Evolutionary conservation across 768 basidiomycete genomes (phyloP).

Genomic region (Pilatotrama ljubarskyi): DNA sequence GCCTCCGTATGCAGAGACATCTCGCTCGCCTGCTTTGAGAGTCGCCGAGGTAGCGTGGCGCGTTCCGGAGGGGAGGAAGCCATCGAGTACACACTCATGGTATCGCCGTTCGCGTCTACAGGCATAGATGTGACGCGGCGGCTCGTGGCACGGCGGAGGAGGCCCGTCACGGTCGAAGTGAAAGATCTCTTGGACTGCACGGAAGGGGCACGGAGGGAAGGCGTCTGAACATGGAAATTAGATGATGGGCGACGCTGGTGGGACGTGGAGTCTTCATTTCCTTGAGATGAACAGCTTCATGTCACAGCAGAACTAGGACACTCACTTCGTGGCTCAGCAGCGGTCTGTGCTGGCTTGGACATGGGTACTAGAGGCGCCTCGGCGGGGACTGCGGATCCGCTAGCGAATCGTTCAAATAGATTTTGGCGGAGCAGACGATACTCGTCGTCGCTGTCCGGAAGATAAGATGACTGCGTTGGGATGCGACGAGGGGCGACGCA

Average conservation of each 20-base stretch:
- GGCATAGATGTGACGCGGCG: constrained; percentile 27
- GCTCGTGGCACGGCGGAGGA: constrained; percentile 36
- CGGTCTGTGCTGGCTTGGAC: constrained; percentile 22
- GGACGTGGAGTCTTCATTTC: constrained; percentile 18
- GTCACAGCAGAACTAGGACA: neutral
- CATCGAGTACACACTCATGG: constrained; percentile 32
- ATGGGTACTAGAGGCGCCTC: constrained; percentile 66
- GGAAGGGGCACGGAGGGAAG: constrained; percentile 28
- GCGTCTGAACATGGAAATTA: constrained; percentile 26
- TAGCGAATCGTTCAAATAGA: constrained; percentile 78
- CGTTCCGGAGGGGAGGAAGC: constrained; percentile 24
- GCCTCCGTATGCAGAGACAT: constrained; percentile 48
- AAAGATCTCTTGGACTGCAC: constrained; percentile 37
- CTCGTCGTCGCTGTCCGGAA: constrained; percentile 68
- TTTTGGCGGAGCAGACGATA: constrained; percentile 83
- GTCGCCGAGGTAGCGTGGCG: constrained; percentile 26
- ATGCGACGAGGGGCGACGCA: constrained; percentile 36
- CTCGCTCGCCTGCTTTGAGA: constrained; percentile 52
- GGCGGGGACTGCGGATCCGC: constrained; percentile 53
- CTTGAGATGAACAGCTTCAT: constrained; percentile 13
- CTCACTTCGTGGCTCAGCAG: constrained; percentile 24
- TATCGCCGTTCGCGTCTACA: constrained; percentile 25
- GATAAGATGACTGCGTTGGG: neutral
- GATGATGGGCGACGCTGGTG: constrained; percentile 26
- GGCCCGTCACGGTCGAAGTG: constrained; percentile 36